Conservation (phyloP, 2,329 filamentous ascomycete genomes). For the Trichoderma simmonsii region DNA sequence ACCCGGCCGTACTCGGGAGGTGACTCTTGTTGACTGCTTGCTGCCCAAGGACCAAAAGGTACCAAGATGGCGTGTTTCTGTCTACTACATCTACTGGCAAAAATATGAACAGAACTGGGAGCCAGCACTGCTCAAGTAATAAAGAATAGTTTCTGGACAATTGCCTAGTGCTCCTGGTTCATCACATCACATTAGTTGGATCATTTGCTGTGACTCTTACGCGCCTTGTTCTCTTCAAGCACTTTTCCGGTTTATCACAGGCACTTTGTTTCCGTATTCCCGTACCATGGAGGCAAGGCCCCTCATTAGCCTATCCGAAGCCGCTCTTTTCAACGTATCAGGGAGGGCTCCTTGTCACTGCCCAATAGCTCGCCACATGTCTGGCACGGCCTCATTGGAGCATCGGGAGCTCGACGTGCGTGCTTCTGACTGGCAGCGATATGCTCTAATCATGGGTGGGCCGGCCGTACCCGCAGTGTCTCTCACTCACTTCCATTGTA, state of each 20-base stretch:
- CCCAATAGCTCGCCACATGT: conserved; percentile 10
- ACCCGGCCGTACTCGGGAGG: not conserved
- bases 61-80: not conserved
- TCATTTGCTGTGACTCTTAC: not conserved
- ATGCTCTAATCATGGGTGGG: not conserved
- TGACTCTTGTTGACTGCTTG: not conserved
- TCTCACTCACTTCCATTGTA: not conserved
- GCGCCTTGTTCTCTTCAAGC: not conserved
- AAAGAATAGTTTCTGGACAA: not conserved
- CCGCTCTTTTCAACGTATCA: conserved; percentile 4
- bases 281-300: not conserved
- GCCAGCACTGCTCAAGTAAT: not conserved
- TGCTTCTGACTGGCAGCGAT: conserved; percentile 3
- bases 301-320: not conserved
- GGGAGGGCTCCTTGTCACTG: not conserved
- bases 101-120: not conserved
- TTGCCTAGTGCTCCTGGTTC: not conserved
- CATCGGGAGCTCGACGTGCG: not conserved
- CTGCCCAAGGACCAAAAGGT: not conserved
- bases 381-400: conserved; percentile 9
- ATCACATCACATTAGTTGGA: not conserved
- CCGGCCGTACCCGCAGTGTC: not conserved
- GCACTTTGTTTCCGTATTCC: not conserved
- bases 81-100: not conserved
- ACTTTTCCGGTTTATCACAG: not conserved